phyloP scores from a whole-genome alignment of 495 filamentous ascomycete genomes.

The Cercophora scortea region DNA sequence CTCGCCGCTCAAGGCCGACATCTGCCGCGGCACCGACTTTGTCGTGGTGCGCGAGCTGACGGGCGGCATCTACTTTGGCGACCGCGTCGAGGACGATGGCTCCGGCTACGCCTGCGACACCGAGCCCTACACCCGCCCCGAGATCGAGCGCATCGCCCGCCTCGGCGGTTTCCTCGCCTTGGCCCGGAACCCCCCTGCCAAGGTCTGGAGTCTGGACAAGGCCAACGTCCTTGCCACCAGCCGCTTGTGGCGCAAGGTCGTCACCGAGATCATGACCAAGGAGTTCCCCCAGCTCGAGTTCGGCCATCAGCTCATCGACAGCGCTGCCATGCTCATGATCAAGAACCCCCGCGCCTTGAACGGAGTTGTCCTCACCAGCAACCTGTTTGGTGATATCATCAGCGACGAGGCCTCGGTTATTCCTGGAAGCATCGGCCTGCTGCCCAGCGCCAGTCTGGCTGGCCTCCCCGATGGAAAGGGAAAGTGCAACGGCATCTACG shows the following conservation, averaged over 20 bases:
- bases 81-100: slow-evolving; percentile 78
- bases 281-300: slow-evolving; percentile 87
- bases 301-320: slow-evolving; percentile 89
- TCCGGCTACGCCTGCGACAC: slow-evolving; percentile 77
- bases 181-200: slow-evolving; percentile 67
- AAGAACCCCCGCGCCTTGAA: slow-evolving; percentile 89
- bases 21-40: slow-evolving; percentile 87
- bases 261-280: slow-evolving; percentile 69
- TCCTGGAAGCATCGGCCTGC: slow-evolving; percentile 79
- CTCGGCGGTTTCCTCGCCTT: slow-evolving; percentile 78
- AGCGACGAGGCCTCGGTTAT: slow-evolving; percentile 95
- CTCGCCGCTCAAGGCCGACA: slow-evolving; percentile 80
- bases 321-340: slow-evolving; percentile 93
- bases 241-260: slow-evolving; percentile 82
- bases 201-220: slow-evolving; percentile 90
- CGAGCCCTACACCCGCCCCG: slow-evolving; percentile 77
- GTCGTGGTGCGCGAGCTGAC: slow-evolving; percentile 93
- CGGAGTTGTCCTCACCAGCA: slow-evolving; percentile 88
- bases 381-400: slow-evolving; percentile 96
- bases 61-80: slow-evolving; percentile 95
- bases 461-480: slow-evolving; percentile 75
- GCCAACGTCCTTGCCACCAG: slow-evolving; percentile 92
- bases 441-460: slow-evolving; percentile 83
- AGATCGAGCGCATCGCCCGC: slow-evolving; percentile 85
- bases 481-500: slow-evolving; percentile 82